These are phyloP conservation scores for Rhodotorula graminis DNA, from an alignment of 768 basidiomycete genomes.

Conservation along the genomic window DNA sequence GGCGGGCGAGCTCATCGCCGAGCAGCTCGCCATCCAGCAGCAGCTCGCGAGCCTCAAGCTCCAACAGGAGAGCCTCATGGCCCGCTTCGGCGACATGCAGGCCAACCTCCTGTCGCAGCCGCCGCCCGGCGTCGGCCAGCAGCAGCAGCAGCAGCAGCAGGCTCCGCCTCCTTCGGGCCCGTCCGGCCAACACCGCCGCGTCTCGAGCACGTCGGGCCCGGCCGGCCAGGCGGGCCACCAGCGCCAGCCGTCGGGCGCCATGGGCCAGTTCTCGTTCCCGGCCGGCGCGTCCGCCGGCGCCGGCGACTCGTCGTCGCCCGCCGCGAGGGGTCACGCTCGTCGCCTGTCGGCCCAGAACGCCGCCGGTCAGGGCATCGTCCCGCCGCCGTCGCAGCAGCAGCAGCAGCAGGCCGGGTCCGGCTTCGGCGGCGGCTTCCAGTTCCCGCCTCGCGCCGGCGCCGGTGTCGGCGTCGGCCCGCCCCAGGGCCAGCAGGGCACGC, in stretches of 20 bases:
- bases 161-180: background rate
- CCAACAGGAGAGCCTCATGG: conserved; percentile 82
- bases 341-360: conserved; percentile 73
- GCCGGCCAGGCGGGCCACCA: background rate
- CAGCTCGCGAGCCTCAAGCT: conserved; percentile 87
- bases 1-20: conserved; percentile 75
- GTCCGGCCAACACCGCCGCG: background rate
- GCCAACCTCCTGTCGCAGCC: conserved; percentile 47
- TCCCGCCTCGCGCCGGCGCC: conserved; percentile 16
- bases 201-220: background rate
- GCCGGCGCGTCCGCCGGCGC: background rate
- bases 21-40: conserved; percentile 88
- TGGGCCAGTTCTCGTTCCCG: conserved; percentile 34
- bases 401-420: background rate
- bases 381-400: too few species aligned
- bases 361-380: conserved; percentile 27
- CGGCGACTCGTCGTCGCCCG: background rate
- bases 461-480: conserved; percentile 10
- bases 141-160: conserved; percentile 14
- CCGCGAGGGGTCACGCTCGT: conserved; percentile 59
- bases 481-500: conserved; percentile 49
- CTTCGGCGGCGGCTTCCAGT: conserved; percentile 26
- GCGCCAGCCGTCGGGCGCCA: conserved; percentile 22
- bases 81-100: conserved; percentile 78
- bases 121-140: too few species aligned